A percentile compares a stretch with the other conserved stretches of the same genome.
These are phyloP conservation scores for Aspergillus felis DNA, from an alignment of 2,329 filamentous ascomycete genomes.

Conservation along the genomic window DNA sequence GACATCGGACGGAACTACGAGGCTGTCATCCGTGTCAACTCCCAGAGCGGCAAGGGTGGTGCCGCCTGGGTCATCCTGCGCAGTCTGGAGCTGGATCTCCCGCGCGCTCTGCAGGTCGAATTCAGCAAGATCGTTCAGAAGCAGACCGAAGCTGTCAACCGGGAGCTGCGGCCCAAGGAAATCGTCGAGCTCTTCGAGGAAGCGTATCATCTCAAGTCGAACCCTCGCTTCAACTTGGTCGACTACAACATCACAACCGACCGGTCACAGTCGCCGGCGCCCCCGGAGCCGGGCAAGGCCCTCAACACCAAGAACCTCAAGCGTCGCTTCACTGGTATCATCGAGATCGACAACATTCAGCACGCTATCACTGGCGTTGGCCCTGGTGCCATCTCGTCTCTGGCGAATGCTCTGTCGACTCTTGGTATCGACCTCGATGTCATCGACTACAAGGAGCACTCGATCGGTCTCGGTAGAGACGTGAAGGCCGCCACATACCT, in stretches of 20 bases:
- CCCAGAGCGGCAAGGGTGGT: constrained; percentile 90
- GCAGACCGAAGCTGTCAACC: constrained; percentile 72
- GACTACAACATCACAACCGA: constrained; percentile 91
- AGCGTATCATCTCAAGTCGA: constrained; percentile 78
- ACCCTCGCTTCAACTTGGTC: constrained; percentile 79
- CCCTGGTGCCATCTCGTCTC: constrained; percentile 84
- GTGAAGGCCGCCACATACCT: constrained; percentile 96
- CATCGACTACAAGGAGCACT: constrained; percentile 93
- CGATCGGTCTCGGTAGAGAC: constrained; percentile 73
- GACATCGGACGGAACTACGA: constrained; percentile 98
- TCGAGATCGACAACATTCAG: constrained; percentile 77
- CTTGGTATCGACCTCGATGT: constrained; percentile 87
- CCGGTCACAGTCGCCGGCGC: constrained; percentile 69
- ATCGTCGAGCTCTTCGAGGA: constrained; percentile 85
- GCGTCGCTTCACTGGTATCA: constrained; percentile 78
- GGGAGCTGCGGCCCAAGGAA: constrained; percentile 78
- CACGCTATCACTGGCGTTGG: constrained; percentile 74
- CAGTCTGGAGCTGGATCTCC: constrained; percentile 84
- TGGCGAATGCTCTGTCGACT: constrained; percentile 74
- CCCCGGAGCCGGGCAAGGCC: constrained; percentile 64
- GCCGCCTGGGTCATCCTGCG: constrained; percentile 91
- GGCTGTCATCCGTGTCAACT: constrained; percentile 96
- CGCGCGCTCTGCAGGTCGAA: constrained; percentile 84
- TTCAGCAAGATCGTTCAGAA: constrained; percentile 85
- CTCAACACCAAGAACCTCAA: constrained; percentile 73